A percentile compares a stretch with the other conserved stretches of the same genome.
phyloP scores from a whole-genome alignment of 2,329 filamentous ascomycete species.

The Xylariaceae sp. region DNA sequence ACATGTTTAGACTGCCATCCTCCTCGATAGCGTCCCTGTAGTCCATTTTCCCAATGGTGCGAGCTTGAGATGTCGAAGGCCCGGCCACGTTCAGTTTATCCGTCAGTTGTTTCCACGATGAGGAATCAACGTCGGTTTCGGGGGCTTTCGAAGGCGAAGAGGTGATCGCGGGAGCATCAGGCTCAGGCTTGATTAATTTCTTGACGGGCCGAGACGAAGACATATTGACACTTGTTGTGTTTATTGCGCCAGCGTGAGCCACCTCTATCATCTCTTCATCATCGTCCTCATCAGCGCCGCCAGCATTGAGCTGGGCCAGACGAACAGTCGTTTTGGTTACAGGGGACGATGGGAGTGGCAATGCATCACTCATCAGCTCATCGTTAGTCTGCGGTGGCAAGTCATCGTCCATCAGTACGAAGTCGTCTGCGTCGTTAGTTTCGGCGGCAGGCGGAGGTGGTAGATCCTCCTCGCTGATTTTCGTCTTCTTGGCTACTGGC shows the following conservation, averaged over 20 bases:
- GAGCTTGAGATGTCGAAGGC: conserved; percentile 60
- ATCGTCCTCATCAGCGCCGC: conserved; percentile 57
- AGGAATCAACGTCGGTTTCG: conserved; percentile 63
- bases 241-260: conserved; percentile 66
- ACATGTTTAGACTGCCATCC: conserved; percentile 87
- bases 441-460: conserved; percentile 46
- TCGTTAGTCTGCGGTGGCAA: conserved; percentile 36
- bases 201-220: conserved; percentile 72
- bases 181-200: conserved; percentile 63
- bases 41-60: conserved; percentile 71
- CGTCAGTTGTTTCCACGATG: conserved; percentile 83
- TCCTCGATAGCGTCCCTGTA: conserved; percentile 84
- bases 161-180: conserved; percentile 64
- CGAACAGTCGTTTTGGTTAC: conserved; percentile 72
- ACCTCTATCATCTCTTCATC: conserved; percentile 86
- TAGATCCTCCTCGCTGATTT: conserved; percentile 45
- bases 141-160: conserved; percentile 67
- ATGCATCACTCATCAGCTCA: conserved; percentile 77
- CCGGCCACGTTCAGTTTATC: conserved; percentile 80
- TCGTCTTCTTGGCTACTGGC: conserved; percentile 52
- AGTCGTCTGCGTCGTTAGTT: conserved; percentile 54
- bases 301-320: conserved; percentile 51
- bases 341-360: conserved; percentile 70
- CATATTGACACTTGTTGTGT: conserved; percentile 73
- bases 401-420: conserved; percentile 57